These are phyloP conservation scores for Lentinula guzmanii DNA, from an alignment of 768 basidiomycete species.

Conservation along the genomic window DNA sequence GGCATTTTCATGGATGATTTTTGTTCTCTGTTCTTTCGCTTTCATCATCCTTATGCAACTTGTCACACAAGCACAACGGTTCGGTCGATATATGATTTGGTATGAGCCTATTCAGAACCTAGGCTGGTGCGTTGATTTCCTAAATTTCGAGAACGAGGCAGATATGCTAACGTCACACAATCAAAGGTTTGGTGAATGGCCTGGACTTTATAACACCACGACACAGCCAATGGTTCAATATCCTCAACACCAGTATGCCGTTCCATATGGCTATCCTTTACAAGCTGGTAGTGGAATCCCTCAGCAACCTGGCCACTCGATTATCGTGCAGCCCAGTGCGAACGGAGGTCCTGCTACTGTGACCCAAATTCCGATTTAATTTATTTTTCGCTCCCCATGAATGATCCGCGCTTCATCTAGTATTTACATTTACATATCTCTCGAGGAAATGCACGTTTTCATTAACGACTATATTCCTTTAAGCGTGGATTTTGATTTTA, in stretches of 20 bases:
- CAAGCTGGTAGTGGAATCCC: conserved; percentile 33
- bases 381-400: conserved; percentile 6
- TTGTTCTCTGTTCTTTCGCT: conserved; percentile 43
- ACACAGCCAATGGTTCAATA: conserved; percentile 22
- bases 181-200: conserved; percentile 60
- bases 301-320: conserved; percentile 52
- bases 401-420: neutral
- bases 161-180: neutral
- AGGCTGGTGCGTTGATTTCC: neutral
- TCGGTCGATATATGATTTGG: conserved; percentile 53
- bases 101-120: conserved; percentile 41
- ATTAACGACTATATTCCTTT: neutral
- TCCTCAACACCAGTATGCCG: conserved; percentile 23
- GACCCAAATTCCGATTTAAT: conserved; percentile 48
- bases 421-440: neutral
- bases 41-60: conserved; percentile 53
- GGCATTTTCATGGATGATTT: conserved; percentile 74
- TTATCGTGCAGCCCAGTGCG: conserved; percentile 62
- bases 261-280: conserved; percentile 18
- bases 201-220: conserved; percentile 50
- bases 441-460: neutral
- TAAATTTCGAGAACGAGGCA: neutral
- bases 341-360: conserved; percentile 58
- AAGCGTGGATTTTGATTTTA: neutral
- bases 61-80: conserved; percentile 45